A percentile compares a stretch with the other conserved stretches of the same genome.
phyloP scores from a whole-genome alignment of 371 early-diverging fungal species.

The Mortierella sp. region DNA sequence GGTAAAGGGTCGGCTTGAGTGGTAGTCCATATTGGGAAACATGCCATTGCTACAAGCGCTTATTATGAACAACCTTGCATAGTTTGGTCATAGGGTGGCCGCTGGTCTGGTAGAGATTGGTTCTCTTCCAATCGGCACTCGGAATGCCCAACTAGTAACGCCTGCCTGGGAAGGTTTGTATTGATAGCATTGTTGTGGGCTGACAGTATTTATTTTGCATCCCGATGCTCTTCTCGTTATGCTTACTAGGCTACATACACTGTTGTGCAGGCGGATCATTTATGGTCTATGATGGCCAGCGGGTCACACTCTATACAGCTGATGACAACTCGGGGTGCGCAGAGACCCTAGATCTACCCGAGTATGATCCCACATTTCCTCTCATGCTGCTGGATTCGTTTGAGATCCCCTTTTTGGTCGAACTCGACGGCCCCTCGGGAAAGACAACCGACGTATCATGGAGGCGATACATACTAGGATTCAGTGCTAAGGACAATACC shows the following conservation, averaged over 20 bases:
- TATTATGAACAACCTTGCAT: neutral
- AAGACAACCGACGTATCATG: slow-evolving; percentile 52
- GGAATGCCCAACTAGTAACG: slow-evolving; percentile 39
- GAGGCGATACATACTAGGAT: slow-evolving; percentile 48
- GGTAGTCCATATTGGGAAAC: too few species aligned
- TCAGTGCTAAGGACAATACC: slow-evolving; percentile 44
- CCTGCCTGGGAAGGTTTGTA: slow-evolving; percentile 52
- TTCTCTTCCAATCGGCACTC: slow-evolving; percentile 34
- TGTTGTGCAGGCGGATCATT: slow-evolving; percentile 40
- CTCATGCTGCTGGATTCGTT: slow-evolving; percentile 46
- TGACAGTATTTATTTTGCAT: neutral
- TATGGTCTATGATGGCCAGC: slow-evolving; percentile 50
- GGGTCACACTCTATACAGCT: slow-evolving; percentile 41
- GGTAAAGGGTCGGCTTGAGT: slow-evolving; percentile 16
- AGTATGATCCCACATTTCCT: slow-evolving; percentile 46
- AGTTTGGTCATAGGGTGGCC: slow-evolving; percentile 54
- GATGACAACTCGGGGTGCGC: slow-evolving; percentile 27
- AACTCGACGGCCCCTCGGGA: slow-evolving; percentile 31
- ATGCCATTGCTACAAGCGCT: too few species aligned
- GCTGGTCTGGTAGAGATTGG: slow-evolving; percentile 51
- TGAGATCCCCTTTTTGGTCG: slow-evolving; percentile 45
- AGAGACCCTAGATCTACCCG: slow-evolving; percentile 34
- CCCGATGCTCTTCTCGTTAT: too few species aligned
- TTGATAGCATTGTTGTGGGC: neutral
- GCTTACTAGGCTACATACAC: neutral